phyloP scores from a whole-genome alignment of 768 basidiomycete genomes.

The Hericium coralloides region DNA sequence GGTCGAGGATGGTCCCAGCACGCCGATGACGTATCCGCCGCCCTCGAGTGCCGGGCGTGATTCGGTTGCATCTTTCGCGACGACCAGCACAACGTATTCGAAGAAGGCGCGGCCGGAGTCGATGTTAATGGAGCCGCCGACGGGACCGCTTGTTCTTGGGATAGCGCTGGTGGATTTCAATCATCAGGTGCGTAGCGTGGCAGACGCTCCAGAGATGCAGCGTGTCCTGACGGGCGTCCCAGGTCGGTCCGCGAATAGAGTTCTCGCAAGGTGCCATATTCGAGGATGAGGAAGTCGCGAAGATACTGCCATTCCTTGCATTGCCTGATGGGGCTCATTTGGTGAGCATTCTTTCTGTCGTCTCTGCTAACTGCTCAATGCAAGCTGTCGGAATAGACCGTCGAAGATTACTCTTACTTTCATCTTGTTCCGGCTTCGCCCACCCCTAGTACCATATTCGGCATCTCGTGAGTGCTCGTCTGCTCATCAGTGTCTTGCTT shows the following conservation, averaged over 20 bases:
- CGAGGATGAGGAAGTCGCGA: constrained; percentile 76
- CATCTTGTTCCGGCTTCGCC: constrained; percentile 72
- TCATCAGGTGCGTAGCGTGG: constrained; percentile 55
- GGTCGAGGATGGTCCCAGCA: neutral
- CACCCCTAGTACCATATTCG: constrained; percentile 79
- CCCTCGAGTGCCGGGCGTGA: constrained; percentile 36
- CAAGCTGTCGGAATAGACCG: constrained; percentile 36
- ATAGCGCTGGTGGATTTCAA: constrained; percentile 94
- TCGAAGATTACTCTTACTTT: constrained; percentile 97
- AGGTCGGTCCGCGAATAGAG: constrained; percentile 93
- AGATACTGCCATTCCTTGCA: constrained; percentile 89
- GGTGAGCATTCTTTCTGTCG: constrained; percentile 34
- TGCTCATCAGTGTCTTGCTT: neutral
- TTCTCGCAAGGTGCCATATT: constrained; percentile 72
- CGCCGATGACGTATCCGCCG: constrained; percentile 43
- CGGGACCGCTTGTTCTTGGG: constrained; percentile 66
- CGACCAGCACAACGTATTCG: constrained; percentile 39
- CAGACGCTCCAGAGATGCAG: constrained; percentile 3
- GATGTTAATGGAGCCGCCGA: constrained; percentile 51
- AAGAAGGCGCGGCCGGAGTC: constrained; percentile 76
- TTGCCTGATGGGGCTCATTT: constrained; percentile 96
- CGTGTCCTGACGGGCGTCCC: constrained; percentile 4
- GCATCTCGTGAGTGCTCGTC: constrained; percentile 69
- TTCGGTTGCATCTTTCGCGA: constrained; percentile 54
- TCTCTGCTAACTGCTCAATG: neutral